Percentiles rank a stretch among this genome's conserved stretches.
Conservation (phyloP, 768 basidiomycete species). For the Nevesoporus exiguus region DNA sequence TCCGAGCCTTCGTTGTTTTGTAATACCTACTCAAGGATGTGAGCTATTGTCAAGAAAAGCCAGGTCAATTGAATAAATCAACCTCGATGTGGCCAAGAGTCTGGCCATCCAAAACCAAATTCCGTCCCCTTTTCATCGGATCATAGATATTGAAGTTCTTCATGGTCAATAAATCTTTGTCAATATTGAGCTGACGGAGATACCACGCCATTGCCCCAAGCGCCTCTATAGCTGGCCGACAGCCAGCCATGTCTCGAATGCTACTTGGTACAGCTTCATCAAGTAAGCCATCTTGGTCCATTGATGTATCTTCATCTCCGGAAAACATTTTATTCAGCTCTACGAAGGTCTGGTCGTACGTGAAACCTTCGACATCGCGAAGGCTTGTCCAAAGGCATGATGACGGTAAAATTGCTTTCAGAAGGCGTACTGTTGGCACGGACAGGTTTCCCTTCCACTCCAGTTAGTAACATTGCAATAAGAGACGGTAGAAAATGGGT, state of each 20-base stretch:
- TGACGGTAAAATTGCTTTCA: constrained; percentile 77
- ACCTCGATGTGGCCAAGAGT: constrained; percentile 95
- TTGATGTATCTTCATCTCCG: constrained; percentile 39
- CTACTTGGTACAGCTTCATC: constrained; percentile 54
- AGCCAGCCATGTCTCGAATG: constrained; percentile 70
- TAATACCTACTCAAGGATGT: constrained; percentile 52
- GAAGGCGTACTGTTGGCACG: constrained; percentile 72
- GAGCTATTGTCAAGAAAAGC: constrained; percentile 1
- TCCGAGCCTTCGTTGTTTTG: constrained; percentile 92
- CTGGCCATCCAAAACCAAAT: constrained; percentile 88
- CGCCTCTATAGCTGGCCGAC: constrained; percentile 70
- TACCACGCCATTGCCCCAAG: constrained; percentile 95
- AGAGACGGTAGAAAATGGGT: not conserved
- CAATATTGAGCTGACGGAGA: constrained; percentile 90
- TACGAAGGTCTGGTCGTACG: constrained; percentile 64
- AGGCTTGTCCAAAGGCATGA: constrained; percentile 88
- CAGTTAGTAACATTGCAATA: not conserved
- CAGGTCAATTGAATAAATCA: constrained; percentile 11
- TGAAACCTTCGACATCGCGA: constrained; percentile 77
- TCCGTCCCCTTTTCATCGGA: constrained; percentile 88
- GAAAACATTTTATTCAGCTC: constrained; percentile 69
- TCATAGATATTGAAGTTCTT: constrained; percentile 98
- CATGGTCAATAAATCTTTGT: constrained; percentile 92
- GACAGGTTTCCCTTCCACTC: constrained; percentile 74
- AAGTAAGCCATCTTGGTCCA: constrained; percentile 42